These are phyloP conservation scores for Hsuehochloa calcarea DNA, from an alignment of 176 grass and related monocot genomes.

Conservation along the genomic window DNA sequence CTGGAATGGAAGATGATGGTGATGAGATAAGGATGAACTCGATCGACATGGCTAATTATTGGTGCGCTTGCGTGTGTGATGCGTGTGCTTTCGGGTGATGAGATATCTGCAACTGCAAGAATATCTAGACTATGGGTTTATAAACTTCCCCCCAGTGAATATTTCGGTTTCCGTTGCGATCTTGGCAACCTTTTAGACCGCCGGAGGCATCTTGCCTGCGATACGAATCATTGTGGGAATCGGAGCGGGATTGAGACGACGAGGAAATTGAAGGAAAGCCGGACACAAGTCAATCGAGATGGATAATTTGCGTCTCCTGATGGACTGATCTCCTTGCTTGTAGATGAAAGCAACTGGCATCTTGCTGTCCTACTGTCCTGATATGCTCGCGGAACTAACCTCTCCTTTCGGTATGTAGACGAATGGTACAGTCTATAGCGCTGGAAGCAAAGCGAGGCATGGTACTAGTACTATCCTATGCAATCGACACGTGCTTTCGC, in stretches of 20 bases:
- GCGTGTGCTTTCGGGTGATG: not conserved
- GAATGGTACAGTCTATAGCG: not conserved
- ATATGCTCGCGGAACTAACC: not conserved
- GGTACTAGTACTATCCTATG: too few relatives aligned
- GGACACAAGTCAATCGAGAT: not conserved
- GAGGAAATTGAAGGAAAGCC: not conserved
- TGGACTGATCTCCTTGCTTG: not conserved
- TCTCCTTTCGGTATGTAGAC: not conserved
- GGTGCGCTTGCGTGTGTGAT: not conserved
- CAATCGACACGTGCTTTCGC: too few relatives aligned
- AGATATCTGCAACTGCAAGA: not conserved
- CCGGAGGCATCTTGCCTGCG: constrained; percentile 3
- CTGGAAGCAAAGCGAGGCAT: not conserved
- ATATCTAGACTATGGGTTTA: constrained; percentile 17
- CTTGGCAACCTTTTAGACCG: not conserved
- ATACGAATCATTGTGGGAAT: not conserved
- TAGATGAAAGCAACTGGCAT: not conserved
- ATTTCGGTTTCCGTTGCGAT: constrained; percentile 7
- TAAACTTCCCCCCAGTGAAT: not conserved
- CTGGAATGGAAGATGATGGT: not conserved
- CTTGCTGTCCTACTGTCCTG: not conserved
- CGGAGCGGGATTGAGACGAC: not conserved
- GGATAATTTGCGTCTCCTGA: not conserved
- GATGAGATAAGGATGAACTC: constrained; percentile 40
- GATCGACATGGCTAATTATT: constrained; percentile 29